Evolutionary conservation across 495 filamentous ascomycete species (phyloP).

Genomic region (Penicillium silybi): DNA sequence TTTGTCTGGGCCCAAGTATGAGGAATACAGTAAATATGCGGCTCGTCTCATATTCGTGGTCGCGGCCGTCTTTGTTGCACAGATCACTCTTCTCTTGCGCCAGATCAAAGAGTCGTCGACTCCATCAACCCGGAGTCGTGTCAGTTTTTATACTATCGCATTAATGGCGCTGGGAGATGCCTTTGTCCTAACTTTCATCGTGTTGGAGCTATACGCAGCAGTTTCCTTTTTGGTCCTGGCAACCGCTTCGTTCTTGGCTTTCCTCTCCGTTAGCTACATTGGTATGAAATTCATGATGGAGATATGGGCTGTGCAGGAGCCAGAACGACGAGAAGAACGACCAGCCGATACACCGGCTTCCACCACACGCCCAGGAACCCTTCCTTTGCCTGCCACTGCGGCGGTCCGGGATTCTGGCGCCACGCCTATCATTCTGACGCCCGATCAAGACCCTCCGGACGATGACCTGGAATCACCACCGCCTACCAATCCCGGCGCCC

Average conservation of each 20-base stretch:
- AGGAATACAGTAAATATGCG: slow-evolving; percentile 63
- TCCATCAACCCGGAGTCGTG: slow-evolving; percentile 85
- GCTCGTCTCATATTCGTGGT: slow-evolving; percentile 66
- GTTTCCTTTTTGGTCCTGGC: slow-evolving; percentile 67
- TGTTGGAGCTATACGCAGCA: slow-evolving; percentile 58
- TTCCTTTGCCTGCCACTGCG: slow-evolving; percentile 64
- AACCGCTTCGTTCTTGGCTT: slow-evolving; percentile 65
- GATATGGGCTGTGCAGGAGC: slow-evolving; percentile 82
- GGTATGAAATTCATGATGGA: slow-evolving; percentile 84
- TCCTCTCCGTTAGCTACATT: slow-evolving; percentile 67
- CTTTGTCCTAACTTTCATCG: slow-evolving; percentile 59
- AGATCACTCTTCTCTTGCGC: slow-evolving; percentile 69
- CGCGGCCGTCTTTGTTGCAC: slow-evolving; percentile 58
- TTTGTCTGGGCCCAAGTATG: slow-evolving; percentile 72
- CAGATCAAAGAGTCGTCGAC: slow-evolving; percentile 92
- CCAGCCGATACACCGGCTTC: slow-evolving; percentile 24
- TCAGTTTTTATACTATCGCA: slow-evolving; percentile 83
- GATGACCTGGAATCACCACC: slow-evolving; percentile 31
- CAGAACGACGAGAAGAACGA: slow-evolving; percentile 63
- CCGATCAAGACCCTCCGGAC: slow-evolving; percentile 69
- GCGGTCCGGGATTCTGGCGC: slow-evolving; percentile 43
- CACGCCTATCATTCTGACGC: slow-evolving; percentile 73
- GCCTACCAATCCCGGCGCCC: slow-evolving; percentile 19
- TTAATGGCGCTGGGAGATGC: slow-evolving; percentile 88
- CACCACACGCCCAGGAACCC: slow-evolving; percentile 35